Conservation (phyloP, 805 yeast genomes). For the Spathaspora arborariae region DNA sequence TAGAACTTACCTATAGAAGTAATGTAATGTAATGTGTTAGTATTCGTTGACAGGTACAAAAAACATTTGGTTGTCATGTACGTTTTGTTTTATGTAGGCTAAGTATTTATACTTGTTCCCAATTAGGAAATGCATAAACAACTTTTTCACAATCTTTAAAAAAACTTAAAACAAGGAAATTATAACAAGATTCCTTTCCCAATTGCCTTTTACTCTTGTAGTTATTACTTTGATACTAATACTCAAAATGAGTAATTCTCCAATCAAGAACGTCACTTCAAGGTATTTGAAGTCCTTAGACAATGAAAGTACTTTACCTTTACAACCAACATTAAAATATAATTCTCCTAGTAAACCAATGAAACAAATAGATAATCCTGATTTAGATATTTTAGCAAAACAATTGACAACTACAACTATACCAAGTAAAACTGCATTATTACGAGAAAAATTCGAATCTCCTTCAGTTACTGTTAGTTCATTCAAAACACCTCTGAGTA, state of each 20-base stretch:
- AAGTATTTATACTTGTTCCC: constrained; percentile 8
- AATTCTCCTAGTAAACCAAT: neutral
- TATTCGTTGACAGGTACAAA: too few relatives aligned
- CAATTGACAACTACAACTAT: constrained; percentile 24
- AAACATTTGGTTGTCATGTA: too few relatives aligned
- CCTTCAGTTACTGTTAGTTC: constrained; percentile 42
- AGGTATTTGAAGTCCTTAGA: constrained; percentile 33
- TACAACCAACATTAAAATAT: constrained; percentile 20
- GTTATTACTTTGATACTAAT: too few relatives aligned
- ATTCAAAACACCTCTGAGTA: constrained; percentile 23
- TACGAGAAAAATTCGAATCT: constrained; percentile 33
- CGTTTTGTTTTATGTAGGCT: too few relatives aligned
- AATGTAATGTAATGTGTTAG: neutral
- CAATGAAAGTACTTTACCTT: constrained; percentile 16
- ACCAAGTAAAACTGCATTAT: constrained; percentile 21
- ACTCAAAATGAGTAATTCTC: constrained; percentile 19
- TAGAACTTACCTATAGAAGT: neutral
- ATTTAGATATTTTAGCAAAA: constrained; percentile 36
- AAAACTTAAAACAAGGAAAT: neutral
- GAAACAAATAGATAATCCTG: constrained; percentile 14
- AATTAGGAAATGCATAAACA: constrained; percentile 3
- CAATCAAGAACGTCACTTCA: constrained; percentile 26
- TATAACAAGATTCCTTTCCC: neutral
- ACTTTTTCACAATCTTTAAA: neutral
- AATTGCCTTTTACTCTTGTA: neutral